Conservation (phyloP, 352 stramenopile genomes). For the Globisporangium iwayamae region DNA sequence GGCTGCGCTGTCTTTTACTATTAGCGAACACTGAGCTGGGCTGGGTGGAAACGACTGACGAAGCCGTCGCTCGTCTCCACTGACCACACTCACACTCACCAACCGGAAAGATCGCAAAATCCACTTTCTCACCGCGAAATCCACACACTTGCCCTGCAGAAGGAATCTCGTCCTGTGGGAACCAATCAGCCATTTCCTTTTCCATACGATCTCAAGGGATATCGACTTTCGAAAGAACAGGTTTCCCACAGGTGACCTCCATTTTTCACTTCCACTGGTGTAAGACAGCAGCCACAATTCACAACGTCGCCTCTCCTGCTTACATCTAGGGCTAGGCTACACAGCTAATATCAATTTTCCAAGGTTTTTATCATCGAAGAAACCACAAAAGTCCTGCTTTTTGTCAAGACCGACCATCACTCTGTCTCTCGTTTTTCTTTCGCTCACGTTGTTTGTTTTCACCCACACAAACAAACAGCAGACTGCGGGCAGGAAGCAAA, state of each 20-base stretch:
- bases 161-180: conserved; percentile 3
- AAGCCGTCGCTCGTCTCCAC: background rate
- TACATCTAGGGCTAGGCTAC: background rate
- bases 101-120: conserved; percentile 8
- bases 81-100: background rate
- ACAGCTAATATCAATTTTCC: background rate
- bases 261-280: background rate
- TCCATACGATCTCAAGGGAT: background rate
- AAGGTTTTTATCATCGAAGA: background rate
- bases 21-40: background rate
- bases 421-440: conserved; percentile 7
- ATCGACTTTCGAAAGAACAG: background rate
- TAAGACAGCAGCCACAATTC: background rate
- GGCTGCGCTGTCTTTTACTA: too few relatives aligned
- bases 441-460: conserved; percentile 1
- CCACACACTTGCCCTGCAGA: background rate
- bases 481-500: conserved; percentile 2
- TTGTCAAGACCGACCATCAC: conserved; percentile 10
- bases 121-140: conserved; percentile 3
- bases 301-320: background rate
- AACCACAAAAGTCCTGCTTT: conserved; percentile 1
- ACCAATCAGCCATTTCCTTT: background rate
- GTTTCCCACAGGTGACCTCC: background rate
- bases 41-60: background rate
- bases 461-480: conserved; percentile 4